phyloP scores from a whole-genome alignment of 257 asterid genomes.

The Penstemon eatonii region DNA sequence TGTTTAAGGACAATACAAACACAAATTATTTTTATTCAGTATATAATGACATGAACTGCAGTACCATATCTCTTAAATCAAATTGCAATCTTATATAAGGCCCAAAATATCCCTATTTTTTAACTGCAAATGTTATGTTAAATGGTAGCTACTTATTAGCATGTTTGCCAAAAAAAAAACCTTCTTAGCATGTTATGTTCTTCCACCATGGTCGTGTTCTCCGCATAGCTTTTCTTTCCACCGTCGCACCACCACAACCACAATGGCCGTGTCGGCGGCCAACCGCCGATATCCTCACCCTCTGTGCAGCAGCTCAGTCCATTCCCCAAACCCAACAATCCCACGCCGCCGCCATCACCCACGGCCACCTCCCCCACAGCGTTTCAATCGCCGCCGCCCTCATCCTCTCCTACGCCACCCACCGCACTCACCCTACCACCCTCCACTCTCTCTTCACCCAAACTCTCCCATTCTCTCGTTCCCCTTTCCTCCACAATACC shows the following conservation, averaged over 20 bases:
- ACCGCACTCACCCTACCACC: conserved; percentile 32
- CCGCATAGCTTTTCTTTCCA: conserved; percentile 24
- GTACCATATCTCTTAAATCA: too few relatives aligned
- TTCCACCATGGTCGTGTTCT: conserved; percentile 32
- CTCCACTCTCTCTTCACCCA: conserved; percentile 40
- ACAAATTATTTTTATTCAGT: too few relatives aligned
- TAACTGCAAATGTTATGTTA: too few relatives aligned
- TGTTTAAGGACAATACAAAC: too few relatives aligned
- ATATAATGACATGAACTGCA: too few relatives aligned
- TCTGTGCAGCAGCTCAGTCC: conserved; percentile 43
- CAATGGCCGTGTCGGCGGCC: conserved; percentile 8
- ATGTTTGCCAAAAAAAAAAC: too few relatives aligned
- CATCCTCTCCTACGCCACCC: conserved; percentile 63
- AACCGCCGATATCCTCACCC: conserved; percentile 37
- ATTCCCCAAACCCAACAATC: conserved; percentile 54
- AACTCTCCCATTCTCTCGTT: conserved; percentile 45
- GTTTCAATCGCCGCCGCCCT: conserved; percentile 62
- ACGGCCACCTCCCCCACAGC: conserved; percentile 61
- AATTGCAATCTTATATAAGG: too few relatives aligned
- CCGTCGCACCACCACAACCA: conserved; percentile 18
- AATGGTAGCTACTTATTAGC: too few relatives aligned
- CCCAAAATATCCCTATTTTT: too few relatives aligned
- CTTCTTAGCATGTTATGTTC: conserved; percentile 37
- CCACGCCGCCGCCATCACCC: conserved; percentile 53
- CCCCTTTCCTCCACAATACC: conserved; percentile 66